Evolutionary conservation across 805 yeast species (phyloP), one percentile per base, ranked within the genome.

Genomic region (Yamadazyma endophytica): DNA sequence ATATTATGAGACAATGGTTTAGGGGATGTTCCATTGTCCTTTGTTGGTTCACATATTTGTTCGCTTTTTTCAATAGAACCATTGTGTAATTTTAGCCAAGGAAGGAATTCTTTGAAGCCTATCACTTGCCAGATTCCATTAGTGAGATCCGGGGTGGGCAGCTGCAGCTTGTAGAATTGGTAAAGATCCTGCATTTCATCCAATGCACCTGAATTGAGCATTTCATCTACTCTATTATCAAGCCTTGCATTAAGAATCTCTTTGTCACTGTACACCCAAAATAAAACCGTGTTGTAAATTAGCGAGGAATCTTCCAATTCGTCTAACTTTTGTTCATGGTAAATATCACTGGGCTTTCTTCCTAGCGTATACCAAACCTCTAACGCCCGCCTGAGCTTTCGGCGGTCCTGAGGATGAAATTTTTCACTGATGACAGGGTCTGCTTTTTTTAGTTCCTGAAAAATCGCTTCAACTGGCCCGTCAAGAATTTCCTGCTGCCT

Each of bases 91-190:
- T 28, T 24, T 2, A 77, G 44, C 82, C 83, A 86, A 2, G 94
- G 90, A 21, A 85, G 49, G 49, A 87, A 87, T 49, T 87, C 96
- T 52, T 86, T 85, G 57, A 85, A 92, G 2, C 97, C 97, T 47
- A 90, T 85, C 2, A 85, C 96, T 58, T 92, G 97, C 88, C 88
- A 88, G 0, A 90, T 72, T 2, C 97, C 97, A 36, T 71, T 64
- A 32, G 82, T 82, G 35, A 75, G 58, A 36, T 70, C 78, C 7
- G 82, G 77, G 14, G 47, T 52, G 0, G 54, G 56, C 6, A 19
- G 20, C 8, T 53, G 54, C 0, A 33, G 28, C 4, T 59, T 43
- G 28, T 71, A 81, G 17, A 59, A 61, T 1, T 56, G 48, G 50
- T 75, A 77, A 47, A 90, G 50, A 33, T 77, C 73, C 6, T 69